Evolutionary conservation across 768 basidiomycete species (phyloP), one percentile per base, ranked within the genome.

Genomic region (Tephrocybe rancida): DNA sequence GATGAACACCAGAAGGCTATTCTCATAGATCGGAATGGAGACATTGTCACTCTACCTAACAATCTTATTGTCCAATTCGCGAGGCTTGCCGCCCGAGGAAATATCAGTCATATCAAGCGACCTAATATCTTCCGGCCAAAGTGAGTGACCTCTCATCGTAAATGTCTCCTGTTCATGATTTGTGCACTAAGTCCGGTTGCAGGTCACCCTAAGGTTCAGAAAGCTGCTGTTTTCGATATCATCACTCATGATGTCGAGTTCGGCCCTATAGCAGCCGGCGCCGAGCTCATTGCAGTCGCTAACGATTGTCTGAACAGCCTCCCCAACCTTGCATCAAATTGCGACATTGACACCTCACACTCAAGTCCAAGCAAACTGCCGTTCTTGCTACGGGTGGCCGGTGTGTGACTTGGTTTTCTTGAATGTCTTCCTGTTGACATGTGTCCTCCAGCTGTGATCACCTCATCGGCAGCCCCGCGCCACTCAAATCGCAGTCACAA

Each of bases 311-410:
- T 94, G 27, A 80, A 85, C 39, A 81, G 77, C 50, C 92, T 92
- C 70, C 92, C 86, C 8, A 90, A 80, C 58, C 74, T 88, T 39
- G 72, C 77, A 16, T 76, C 81, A 58, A 80, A 78, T 50, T 91
- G 90, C 58, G 88, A 90, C 58, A 85, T 92, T 34, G 84, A 86
- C 52, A 76, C 93, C 3, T 91, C 90, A 11, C 92, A 94, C 70
- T 85, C 88, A 82, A 80, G 47, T 82, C 75, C 58, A 91, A 87
- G 64, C 79, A 78, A 18, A 70, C 74, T 1, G 90, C 92, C 51
- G 77, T 91, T 7, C 78, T 94, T n/a, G 92, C 90, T 26, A 83
- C 81, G n/a, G 92, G 90, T 49, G 92, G 92, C 61, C 79, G 91
- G 90, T 90, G 50, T 44, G 79, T 56, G 2, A 6, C 27, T 32